Percentiles rank a stretch among this genome's conserved stretches.
Evolutionary conservation across 495 filamentous ascomycete species (phyloP).

Genomic region (Penicillium taxi): DNA sequence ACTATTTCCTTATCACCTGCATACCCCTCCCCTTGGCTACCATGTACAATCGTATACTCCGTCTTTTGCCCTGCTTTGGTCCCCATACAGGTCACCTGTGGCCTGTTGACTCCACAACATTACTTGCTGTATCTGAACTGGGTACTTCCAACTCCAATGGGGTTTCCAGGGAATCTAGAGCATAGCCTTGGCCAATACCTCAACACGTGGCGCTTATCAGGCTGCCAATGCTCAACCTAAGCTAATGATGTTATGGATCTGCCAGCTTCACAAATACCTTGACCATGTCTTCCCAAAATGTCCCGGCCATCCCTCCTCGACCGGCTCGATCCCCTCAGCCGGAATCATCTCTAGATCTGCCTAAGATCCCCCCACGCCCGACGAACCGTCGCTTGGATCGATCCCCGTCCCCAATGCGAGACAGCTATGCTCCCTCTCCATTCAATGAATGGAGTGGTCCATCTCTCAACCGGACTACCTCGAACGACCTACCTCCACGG

Average conservation of each 20-base stretch:
- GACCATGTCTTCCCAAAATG: conserved; percentile 41
- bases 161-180: not conserved
- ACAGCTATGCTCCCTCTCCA: conserved; percentile 77
- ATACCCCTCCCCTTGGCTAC: conserved; percentile 8
- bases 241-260: conserved; percentile 11
- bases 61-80: conserved; percentile 10
- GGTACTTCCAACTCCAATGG: not conserved
- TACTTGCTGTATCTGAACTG: too few species aligned
- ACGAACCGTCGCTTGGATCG: conserved; percentile 57
- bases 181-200: conserved; percentile 4
- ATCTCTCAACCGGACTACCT: conserved; percentile 37
- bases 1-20: conserved; percentile 15
- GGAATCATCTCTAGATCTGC: conserved; percentile 27
- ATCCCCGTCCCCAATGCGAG: conserved; percentile 67
- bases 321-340: conserved; percentile 45
- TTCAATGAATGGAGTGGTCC: conserved; percentile 59
- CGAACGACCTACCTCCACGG: conserved; percentile 48
- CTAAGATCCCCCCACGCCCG: conserved; percentile 64
- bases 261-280: conserved; percentile 15
- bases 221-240: conserved; percentile 10
- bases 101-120: conserved; percentile 1
- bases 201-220: conserved; percentile 7
- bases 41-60: too few species aligned
- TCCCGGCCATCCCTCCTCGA: conserved; percentile 41
- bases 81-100: conserved; percentile 11